phyloP scores from a whole-genome alignment of 1,284 basidiomycete species.

The Ceratobasidium sp. region DNA sequence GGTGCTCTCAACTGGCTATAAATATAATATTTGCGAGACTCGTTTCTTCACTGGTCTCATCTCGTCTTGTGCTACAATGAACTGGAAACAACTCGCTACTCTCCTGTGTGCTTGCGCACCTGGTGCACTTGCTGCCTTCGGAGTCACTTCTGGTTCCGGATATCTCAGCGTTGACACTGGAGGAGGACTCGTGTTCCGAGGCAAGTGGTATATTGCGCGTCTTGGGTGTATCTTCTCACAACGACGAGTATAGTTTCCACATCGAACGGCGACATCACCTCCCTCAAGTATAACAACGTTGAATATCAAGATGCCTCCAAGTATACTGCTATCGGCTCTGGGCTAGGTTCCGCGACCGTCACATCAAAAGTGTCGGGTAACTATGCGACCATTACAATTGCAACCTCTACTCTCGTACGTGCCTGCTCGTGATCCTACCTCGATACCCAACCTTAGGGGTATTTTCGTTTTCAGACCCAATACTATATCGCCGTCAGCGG shows the following conservation, averaged over 20 bases:
- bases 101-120: conserved; percentile 12
- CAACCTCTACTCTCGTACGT: conserved; percentile 37
- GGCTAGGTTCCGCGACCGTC: conserved; percentile 39
- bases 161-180: conserved; percentile 44
- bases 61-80: too few relatives aligned
- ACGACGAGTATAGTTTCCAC: conserved; percentile 32
- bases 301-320: conserved; percentile 44
- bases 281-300: conserved; percentile 40
- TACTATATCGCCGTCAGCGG: conserved; percentile 46
- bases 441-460: neutral
- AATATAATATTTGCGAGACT: too few relatives aligned
- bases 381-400: conserved; percentile 32
- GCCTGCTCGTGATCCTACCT: too few relatives aligned
- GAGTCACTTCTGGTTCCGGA: conserved; percentile 38
- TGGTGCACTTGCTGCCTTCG: conserved; percentile 41
- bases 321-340: conserved; percentile 40
- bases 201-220: conserved; percentile 12
- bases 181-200: conserved; percentile 38
- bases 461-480: conserved; percentile 23
- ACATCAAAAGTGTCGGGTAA: conserved; percentile 31
- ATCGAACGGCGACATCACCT: conserved; percentile 45
- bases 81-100: too few relatives aligned
- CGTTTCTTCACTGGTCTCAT: too few relatives aligned
- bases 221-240: too few relatives aligned
- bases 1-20: too few relatives aligned